These are phyloP conservation scores for Albifimbria verrucaria DNA, from an alignment of 2,329 filamentous ascomycete species.

Conservation along the genomic window DNA sequence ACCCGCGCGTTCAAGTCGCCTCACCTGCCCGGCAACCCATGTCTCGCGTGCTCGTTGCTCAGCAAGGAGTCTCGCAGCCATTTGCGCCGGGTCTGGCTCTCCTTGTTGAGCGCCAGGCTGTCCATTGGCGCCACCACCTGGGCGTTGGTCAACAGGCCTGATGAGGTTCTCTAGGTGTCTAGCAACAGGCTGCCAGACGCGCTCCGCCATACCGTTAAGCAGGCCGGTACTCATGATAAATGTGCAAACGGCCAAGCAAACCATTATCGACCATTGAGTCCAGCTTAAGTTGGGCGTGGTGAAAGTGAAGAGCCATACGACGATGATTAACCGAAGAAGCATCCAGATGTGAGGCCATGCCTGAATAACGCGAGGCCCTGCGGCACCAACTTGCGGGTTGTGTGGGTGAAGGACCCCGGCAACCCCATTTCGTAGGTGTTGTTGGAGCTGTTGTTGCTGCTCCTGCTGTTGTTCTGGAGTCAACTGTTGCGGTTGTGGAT, in stretches of 20 bases:
- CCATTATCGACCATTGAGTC: slow-evolving; percentile 55
- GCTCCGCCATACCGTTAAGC: slow-evolving; percentile 52
- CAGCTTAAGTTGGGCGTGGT: slow-evolving; percentile 56
- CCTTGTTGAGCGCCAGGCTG: slow-evolving; percentile 21
- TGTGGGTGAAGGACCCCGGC: slow-evolving; percentile 29
- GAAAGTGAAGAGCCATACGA: slow-evolving; percentile 60
- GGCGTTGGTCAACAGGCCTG: slow-evolving; percentile 41
- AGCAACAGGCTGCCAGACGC: slow-evolving; percentile 54
- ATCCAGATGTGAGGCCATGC: slow-evolving; percentile 64
- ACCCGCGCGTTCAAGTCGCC: slow-evolving; percentile 56
- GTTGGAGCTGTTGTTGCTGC: slow-evolving; percentile 20
- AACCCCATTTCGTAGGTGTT: slow-evolving; percentile 16
- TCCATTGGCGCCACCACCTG: slow-evolving; percentile 10
- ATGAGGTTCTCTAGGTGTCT: slow-evolving; percentile 59
- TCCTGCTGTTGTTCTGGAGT: slow-evolving; percentile 14
- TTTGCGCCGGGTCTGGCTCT: slow-evolving; percentile 43
- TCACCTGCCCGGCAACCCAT: slow-evolving; percentile 38
- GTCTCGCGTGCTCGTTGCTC: slow-evolving; percentile 25
- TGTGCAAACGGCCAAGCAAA: slow-evolving; percentile 50
- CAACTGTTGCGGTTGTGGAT: slow-evolving; percentile 13
- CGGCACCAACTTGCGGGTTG: slow-evolving; percentile 32
- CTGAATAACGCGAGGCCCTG: slow-evolving; percentile 29
- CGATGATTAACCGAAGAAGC: slow-evolving; percentile 52
- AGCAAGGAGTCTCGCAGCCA: slow-evolving; percentile 53
- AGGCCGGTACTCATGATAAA: slow-evolving; percentile 60